phyloP scores from a whole-genome alignment of 345 rosid genomes.

The Citrus cavaleriei region DNA sequence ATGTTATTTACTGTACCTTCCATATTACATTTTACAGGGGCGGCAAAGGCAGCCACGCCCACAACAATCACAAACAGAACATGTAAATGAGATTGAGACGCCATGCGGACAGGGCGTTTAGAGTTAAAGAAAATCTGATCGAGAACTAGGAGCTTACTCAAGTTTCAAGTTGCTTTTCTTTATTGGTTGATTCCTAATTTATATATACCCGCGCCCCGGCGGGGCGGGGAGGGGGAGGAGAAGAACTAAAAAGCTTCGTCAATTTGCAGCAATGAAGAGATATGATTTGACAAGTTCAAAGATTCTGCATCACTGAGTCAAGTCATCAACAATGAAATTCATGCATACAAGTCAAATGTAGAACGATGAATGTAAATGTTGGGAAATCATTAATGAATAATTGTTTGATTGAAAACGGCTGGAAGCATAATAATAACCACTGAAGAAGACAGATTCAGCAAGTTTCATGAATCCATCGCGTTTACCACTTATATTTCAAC shows the following conservation, averaged over 20 bases:
- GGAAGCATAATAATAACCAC: background rate
- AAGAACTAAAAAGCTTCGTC: background rate
- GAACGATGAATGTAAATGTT: background rate
- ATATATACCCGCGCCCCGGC: no score
- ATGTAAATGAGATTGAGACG: background rate
- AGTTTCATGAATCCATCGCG: background rate
- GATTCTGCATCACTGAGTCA: background rate
- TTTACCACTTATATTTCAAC: background rate
- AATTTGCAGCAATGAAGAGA: background rate
- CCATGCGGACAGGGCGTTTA: background rate
- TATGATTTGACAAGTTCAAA: background rate
- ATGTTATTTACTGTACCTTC: constrained; percentile 19
- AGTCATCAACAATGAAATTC: background rate
- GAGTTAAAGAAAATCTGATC: background rate
- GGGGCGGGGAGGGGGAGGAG: no score
- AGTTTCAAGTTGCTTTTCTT: background rate
- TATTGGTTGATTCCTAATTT: background rate
- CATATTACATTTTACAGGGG: constrained; percentile 9
- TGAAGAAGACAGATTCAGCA: background rate
- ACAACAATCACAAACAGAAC: constrained; percentile 2
- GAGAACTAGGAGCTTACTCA: background rate
- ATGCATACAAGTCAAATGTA: background rate
- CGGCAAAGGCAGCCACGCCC: constrained; percentile 3
- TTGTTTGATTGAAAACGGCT: no score
- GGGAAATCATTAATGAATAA: background rate